Base-by-base conservation (phyloP, 176 grass and related monocot species). In the Carex scoparia region DNA sequence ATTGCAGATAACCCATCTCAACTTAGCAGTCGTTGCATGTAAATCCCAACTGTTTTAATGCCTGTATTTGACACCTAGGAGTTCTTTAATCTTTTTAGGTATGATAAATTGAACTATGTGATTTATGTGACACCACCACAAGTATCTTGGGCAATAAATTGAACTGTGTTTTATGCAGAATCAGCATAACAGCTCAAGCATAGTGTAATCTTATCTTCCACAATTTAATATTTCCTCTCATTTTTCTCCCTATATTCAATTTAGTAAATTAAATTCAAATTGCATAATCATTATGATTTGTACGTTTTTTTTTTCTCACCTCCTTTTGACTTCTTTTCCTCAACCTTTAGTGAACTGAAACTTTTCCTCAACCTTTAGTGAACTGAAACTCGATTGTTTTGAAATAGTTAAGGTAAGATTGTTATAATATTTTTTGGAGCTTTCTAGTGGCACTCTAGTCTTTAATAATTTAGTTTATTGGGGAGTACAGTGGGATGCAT, bases 121-220 rank as follows among this genome's bases (percentile, higher is more conserved):
- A 28, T 75, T 75, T 13, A 30, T 75, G 71, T 75, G n/a, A 75
- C 53, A 75, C 1, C 19, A 23, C 46, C 8, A 11, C 30, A 75
- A 54, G 42, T 49, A 28, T 75, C 42, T 74, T 51, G 42, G 71
- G 71, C 71, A 75, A 74, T 75, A 75, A 74, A 54, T 75, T 53
- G 11, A 75, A 4, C n/a, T 49, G 27, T 53, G 19, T 65, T 30
- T 65, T 65, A 33, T 65, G 63, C 3, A 4, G 11, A 65, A 65
- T 23, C 63, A 27, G 13, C 30, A 44, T 46, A 71, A 44, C 19
- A 23, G n/a, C 69, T 72, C 14, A 19, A 10, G 42, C n/a, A 5
- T 23, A 72, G 69, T 1, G 18, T 48, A 44, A 23, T 23, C 40
- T 72, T 48, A 23, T 72, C 37, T 46, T 19, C 69, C 10, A 46